Percentiles rank a stretch among this genome's conserved stretches.
phyloP scores from a whole-genome alignment of 306 rosid species.

The Dryas alaskensis region DNA sequence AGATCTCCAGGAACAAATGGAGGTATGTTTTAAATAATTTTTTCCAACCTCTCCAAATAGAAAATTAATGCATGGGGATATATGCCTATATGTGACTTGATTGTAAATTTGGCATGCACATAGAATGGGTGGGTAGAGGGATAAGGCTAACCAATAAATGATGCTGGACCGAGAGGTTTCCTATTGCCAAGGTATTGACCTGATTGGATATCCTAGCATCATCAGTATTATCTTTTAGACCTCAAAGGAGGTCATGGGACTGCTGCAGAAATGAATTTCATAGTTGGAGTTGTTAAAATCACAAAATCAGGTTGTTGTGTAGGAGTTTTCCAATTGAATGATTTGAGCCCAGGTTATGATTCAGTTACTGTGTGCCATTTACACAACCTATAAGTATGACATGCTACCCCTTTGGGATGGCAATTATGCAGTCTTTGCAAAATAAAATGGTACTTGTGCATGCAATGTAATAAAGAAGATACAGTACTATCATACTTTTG shows the following conservation, averaged over 20 bases:
- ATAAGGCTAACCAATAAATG: neutral
- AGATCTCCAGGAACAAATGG: slow-evolving; percentile 54
- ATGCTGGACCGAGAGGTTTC: neutral
- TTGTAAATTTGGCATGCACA: neutral
- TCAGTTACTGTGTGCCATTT: neutral
- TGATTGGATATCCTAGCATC: slow-evolving; percentile 6
- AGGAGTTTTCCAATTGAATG: too few relatives aligned
- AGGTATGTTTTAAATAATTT: slow-evolving; percentile 56
- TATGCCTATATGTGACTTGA: neutral
- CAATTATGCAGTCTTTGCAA: neutral
- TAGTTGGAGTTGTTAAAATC: neutral
- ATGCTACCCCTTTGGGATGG: neutral
- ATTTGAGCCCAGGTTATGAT: neutral
- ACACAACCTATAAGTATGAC: neutral
- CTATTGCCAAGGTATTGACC: neutral
- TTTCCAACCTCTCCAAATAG: slow-evolving; percentile 1
- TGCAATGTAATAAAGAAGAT: neutral
- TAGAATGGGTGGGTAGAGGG: neutral
- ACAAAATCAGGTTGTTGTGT: neutral
- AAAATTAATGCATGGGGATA: neutral
- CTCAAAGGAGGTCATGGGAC: neutral
- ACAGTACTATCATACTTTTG: neutral
- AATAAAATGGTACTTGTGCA: neutral
- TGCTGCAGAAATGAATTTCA: slow-evolving; percentile 2
- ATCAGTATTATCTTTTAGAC: slow-evolving; percentile 9